Base-by-base conservation (phyloP, 2,329 filamentous ascomycete genomes). In the Hypoxylon rubiginosum region DNA sequence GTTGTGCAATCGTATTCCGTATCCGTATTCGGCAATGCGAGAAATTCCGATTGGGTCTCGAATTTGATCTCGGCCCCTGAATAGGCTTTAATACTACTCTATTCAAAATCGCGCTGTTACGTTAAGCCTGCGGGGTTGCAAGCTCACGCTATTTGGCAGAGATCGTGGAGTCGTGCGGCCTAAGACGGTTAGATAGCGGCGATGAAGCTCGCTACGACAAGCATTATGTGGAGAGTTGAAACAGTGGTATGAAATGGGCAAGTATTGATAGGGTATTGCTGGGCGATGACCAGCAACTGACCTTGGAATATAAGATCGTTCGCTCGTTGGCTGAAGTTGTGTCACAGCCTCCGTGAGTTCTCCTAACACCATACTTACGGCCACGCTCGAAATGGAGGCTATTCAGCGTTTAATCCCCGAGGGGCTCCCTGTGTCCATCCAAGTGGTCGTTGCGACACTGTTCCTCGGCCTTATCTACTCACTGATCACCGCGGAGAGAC, bases 341-440 rank as follows among this genome's bases (percentile, higher is more conserved):
- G 36, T 46, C 41, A 24, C n/a, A 48, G 48, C n/a, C 48, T 32
- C 19, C 41, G 50, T 62, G 41, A 43, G 39, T 1, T 43, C 19
- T 46, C 43, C 51, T 34, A 24, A 34, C 60, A 55, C 24, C 46
- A 28, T 43, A 52, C 15, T 24, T n/a, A 54, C 26, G 10, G 26
- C 43, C 46, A 15, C 13, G n/a, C 41, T 55, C 45, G 52, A 59
- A 17, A 76, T 75, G 73, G 73, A 75, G 45, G 64, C 68, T 10
- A 52, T 75, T 58, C 70, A 63, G 19, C 71, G 70, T 39, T 30
- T 73, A 17, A n/a, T 76, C 45, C 75, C 75, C 43, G 61, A 73
- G 62, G 73, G 73, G 46, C 51, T 78, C 4, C 75, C 75, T 10
- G 34, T 75, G 39, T 75, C 75, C 6, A 15, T 75, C 11, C 71